Evolutionary conservation across 106 monocot genomes (phyloP), one percentile per base, ranked within the genome.

Genomic region (Phalaenopsis aphrodite): DNA sequence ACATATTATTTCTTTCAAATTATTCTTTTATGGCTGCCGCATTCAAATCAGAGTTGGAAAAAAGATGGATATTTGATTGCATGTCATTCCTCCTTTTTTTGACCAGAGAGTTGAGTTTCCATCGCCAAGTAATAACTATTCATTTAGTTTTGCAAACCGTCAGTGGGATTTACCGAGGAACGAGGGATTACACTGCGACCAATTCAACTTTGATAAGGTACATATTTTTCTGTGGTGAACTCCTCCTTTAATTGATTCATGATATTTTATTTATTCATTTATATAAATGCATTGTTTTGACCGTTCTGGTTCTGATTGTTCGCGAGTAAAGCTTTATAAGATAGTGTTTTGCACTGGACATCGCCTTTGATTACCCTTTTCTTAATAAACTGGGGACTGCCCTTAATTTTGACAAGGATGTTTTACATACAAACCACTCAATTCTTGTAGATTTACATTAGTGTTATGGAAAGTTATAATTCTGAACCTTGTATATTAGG

Each of bases 131-230:
- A 99, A 99, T 81, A 81, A 86, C 61, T 80, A 83, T 79, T 99
- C 99, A 74, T 88, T 88, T 80, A 41, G 55, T 42, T 80, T 82
- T 79, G 99, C 99, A 36, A 93, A 87, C 49, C 91, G 99, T 19
- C 86, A 75, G 48, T 99, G 99, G 99, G 86, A 90, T 67, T 84
- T 99, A 24, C 61, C 89, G 69, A 74, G 8, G 48, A 84, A 88
- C 66, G 75, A 86, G n/a, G 86, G 83, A 79, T 2, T 94, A 66
- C 99, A 99, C 72, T 84, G 64, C 64, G 73, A 83, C 45, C 76
- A 93, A 79, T 93, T 99, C 81, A 86, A 93, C n/a, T 99, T 99
- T 90, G 93, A 99, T 72, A 91, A 86, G 93, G 95, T 94, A 88
- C 77, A 21, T 42, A 5, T 38, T 12, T 42, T 42, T 75, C 15